These are phyloP conservation scores for Phytophthora rubi DNA, from an alignment of 352 stramenopile genomes.

Conservation along the genomic window DNA sequence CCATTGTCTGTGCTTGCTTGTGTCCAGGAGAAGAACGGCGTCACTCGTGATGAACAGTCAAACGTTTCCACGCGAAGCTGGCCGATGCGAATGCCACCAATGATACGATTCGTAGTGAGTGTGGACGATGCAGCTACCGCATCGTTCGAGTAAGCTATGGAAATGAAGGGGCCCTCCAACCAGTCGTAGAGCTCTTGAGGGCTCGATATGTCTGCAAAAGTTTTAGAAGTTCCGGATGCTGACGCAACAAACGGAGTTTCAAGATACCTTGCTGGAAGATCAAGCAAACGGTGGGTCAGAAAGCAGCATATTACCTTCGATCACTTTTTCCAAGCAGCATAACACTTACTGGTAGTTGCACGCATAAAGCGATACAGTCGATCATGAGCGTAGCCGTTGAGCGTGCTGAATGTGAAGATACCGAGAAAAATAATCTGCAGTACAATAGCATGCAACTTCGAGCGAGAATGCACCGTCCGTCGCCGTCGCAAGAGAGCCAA, in stretches of 20 bases:
- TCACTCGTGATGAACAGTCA: slow-evolving; percentile 46
- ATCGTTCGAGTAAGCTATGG: slow-evolving; percentile 9
- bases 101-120: slow-evolving; percentile 39
- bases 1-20: neutral
- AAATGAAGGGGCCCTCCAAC: slow-evolving; percentile 23
- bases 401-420: slow-evolving; percentile 44
- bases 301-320: neutral
- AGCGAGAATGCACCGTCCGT: slow-evolving; percentile 42
- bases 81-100: slow-evolving; percentile 55
- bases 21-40: slow-evolving; percentile 33
- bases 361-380: slow-evolving; percentile 45
- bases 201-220: slow-evolving; percentile 14
- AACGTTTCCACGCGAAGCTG: slow-evolving; percentile 45
- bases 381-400: slow-evolving; percentile 38
- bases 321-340: neutral
- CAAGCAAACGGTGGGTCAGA: neutral
- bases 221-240: slow-evolving; percentile 15
- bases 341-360: slow-evolving; percentile 38
- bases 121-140: neutral
- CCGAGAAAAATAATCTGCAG: slow-evolving; percentile 56
- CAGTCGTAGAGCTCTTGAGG: slow-evolving; percentile 21
- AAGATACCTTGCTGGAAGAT: slow-evolving; percentile 17
- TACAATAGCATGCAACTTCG: slow-evolving; percentile 56
- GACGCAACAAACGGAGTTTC: slow-evolving; percentile 19
- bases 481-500: slow-evolving; percentile 36